phyloP scores from a whole-genome alignment of 441 rosid species.

The Macaranga tanarius region DNA sequence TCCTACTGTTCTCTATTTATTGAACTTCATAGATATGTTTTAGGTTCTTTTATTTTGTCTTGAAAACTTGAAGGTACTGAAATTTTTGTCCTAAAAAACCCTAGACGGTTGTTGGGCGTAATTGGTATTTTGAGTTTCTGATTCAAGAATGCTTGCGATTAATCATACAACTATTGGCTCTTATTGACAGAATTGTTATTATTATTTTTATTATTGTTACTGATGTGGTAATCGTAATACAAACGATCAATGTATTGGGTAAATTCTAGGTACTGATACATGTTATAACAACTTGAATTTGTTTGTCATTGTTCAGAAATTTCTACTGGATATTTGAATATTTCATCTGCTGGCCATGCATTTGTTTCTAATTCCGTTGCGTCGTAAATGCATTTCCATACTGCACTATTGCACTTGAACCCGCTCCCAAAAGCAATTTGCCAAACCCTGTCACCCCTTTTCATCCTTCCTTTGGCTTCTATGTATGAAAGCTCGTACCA shows the following conservation, averaged over 20 bases:
- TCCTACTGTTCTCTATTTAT: background rate
- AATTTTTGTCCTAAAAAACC: background rate
- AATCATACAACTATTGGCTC: background rate
- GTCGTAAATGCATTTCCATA: constrained; percentile 21
- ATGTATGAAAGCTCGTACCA: constrained; percentile 32
- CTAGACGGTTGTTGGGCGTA: background rate
- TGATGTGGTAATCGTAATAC: too few species aligned
- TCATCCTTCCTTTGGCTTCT: constrained; percentile 26
- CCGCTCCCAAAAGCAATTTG: constrained; percentile 33
- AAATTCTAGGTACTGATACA: background rate
- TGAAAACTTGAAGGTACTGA: constrained; percentile 13
- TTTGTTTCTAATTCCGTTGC: background rate
- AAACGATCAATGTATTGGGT: background rate
- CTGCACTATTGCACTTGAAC: constrained; percentile 33
- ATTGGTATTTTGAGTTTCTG: background rate
- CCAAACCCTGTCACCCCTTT: constrained; percentile 27
- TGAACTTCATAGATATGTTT: background rate
- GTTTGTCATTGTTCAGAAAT: background rate
- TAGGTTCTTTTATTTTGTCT: background rate
- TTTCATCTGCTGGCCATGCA: constrained; percentile 20
- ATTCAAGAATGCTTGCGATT: constrained; percentile 6
- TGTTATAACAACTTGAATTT: background rate
- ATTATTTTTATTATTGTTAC: too few species aligned
- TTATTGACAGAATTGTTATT: too few species aligned
- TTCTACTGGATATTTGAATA: constrained; percentile 17